A percentile compares a stretch with the other conserved stretches of the same genome.
These are phyloP conservation scores for Multifurca ochricompacta DNA, from an alignment of 768 basidiomycete species.

Conservation along the genomic window DNA sequence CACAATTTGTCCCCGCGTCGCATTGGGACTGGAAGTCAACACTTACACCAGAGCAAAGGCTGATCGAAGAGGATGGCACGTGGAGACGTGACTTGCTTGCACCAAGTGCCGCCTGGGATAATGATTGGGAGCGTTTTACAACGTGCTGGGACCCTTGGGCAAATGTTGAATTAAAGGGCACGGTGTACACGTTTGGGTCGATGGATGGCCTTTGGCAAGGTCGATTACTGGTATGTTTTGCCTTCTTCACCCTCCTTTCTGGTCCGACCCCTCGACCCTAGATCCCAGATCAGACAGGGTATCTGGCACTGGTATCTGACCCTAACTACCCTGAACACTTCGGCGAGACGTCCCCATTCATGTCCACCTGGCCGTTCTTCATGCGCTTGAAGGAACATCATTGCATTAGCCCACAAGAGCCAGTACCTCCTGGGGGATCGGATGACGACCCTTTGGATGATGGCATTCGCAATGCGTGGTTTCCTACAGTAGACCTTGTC, in stretches of 20 bases:
- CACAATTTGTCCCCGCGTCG: constrained; percentile 27
- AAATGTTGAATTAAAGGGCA: constrained; percentile 26
- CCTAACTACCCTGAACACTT: constrained; percentile 25
- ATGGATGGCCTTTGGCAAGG: constrained; percentile 58
- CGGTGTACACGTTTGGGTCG: constrained; percentile 42
- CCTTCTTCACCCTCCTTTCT: not conserved
- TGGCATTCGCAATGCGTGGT: constrained; percentile 38
- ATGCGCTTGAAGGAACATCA: constrained; percentile 52
- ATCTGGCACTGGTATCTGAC: constrained; percentile 26
- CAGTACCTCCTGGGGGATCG: constrained; percentile 23
- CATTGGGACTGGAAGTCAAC: constrained; percentile 25
- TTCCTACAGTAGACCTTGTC: constrained; percentile 20
- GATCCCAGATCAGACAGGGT: constrained; percentile 30
- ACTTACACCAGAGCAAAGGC: constrained; percentile 23
- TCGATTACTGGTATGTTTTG: constrained; percentile 45
- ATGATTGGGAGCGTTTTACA: constrained; percentile 48
- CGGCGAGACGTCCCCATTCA: constrained; percentile 25
- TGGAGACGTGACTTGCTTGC: constrained; percentile 24
- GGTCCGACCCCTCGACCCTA: constrained; percentile 17
- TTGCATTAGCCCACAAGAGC: constrained; percentile 36
- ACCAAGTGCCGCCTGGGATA: constrained; percentile 44
- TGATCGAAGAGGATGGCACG: constrained; percentile 23
- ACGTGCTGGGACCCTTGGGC: constrained; percentile 37
- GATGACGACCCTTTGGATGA: constrained; percentile 27
- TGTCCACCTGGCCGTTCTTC: constrained; percentile 46